Percentiles rank a stretch among this genome's conserved stretches.
These are phyloP conservation scores for Diaporthe australafricana DNA, from an alignment of 2,329 filamentous ascomycete species.

Conservation along the genomic window DNA sequence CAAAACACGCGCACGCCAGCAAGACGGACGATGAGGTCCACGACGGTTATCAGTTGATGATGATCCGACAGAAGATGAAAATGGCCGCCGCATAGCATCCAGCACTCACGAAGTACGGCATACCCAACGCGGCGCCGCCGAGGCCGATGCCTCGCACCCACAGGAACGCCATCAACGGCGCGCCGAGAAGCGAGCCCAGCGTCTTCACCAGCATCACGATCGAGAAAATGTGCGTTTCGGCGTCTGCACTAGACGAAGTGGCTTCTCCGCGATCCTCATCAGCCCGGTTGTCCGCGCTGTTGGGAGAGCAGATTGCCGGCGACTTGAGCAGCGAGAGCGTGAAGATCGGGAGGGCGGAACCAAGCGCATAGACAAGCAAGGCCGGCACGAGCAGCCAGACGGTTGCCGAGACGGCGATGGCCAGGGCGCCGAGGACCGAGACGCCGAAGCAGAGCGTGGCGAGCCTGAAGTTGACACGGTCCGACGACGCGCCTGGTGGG, in stretches of 20 bases:
- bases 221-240: slow-evolving; percentile 58
- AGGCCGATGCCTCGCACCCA: slow-evolving; percentile 59
- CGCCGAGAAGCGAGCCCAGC: slow-evolving; percentile 58
- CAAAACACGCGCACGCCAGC: background rate
- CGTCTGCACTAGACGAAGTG: slow-evolving; percentile 38
- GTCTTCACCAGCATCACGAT: slow-evolving; percentile 65
- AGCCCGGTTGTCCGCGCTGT: background rate
- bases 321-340: slow-evolving; percentile 61
- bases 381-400: slow-evolving; percentile 56
- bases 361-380: slow-evolving; percentile 59
- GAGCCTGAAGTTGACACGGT: slow-evolving; percentile 48
- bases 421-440: slow-evolving; percentile 55
- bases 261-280: slow-evolving; percentile 31
- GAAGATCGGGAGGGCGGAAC: slow-evolving; percentile 61
- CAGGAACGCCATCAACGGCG: slow-evolving; percentile 58
- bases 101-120: slow-evolving; percentile 55
- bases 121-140: slow-evolving; percentile 49
- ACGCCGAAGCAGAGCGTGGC: slow-evolving; percentile 51
- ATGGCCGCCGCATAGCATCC: slow-evolving; percentile 51
- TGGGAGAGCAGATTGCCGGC: slow-evolving; percentile 48
- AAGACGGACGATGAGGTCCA: background rate
- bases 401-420: slow-evolving; percentile 53
- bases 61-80: slow-evolving; percentile 44
- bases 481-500: slow-evolving; percentile 39
- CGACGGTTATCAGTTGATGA: background rate